phyloP scores from a whole-genome alignment of 441 rosid genomes.

The Aleurites moluccanus region DNA sequence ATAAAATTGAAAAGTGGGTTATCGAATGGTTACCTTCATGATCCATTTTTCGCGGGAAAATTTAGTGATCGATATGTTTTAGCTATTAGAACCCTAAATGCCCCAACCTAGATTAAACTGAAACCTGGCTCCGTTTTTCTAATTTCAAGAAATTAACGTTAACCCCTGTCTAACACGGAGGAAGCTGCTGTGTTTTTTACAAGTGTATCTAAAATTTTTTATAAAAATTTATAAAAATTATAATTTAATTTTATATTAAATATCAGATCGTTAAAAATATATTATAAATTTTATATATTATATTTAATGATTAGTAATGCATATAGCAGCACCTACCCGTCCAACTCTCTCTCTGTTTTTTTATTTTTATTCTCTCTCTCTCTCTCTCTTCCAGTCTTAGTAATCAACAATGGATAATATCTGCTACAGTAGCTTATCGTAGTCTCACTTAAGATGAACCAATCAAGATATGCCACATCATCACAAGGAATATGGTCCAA shows the following conservation, averaged over 20 bases:
- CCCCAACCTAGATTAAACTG: slow-evolving; percentile 17
- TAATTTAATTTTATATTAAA: no score
- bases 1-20: neutral
- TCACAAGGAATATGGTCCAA: neutral
- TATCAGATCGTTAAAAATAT: no score
- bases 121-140: neutral
- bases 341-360: no score
- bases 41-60: slow-evolving; percentile 48
- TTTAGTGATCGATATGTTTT: slow-evolving; percentile 5
- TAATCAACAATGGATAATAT: neutral
- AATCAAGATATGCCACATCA: neutral
- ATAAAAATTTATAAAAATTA: no score
- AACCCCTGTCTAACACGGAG: no score
- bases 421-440: neutral
- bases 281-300: no score
- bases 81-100: slow-evolving; percentile 19
- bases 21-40: slow-evolving; percentile 36
- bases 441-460: neutral
- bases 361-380: no score
- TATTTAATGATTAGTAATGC: no score
- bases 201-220: no score
- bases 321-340: no score
- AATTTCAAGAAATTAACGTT: neutral
- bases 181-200: no score
- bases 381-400: no score